A percentile compares a stretch with the other conserved stretches of the same genome.
Conservation (phyloP, 1,139 yeast genomes). For the Suhomyces anneliseae region DNA sequence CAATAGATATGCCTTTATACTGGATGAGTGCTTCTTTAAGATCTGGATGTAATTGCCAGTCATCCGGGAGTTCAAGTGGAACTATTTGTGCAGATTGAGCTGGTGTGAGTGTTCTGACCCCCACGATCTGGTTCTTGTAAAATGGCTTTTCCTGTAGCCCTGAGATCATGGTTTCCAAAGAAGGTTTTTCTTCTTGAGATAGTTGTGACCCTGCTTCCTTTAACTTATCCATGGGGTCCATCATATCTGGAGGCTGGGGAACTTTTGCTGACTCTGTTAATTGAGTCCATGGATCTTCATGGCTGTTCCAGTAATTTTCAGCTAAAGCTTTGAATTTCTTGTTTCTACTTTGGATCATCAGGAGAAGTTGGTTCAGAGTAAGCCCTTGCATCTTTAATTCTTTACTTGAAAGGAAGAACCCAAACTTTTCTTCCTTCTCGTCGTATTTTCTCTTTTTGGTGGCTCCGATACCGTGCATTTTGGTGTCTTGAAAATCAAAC, state of each 20-base stretch:
- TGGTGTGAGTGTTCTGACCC: constrained; percentile 28
- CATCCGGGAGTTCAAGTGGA: constrained; percentile 30
- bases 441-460: constrained; percentile 22
- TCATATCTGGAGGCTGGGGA: constrained; percentile 44
- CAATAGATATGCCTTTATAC: constrained; percentile 46
- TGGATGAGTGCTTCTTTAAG: constrained; percentile 48
- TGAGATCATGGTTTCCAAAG: constrained; percentile 41
- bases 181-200: constrained; percentile 18
- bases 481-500: constrained; percentile 78
- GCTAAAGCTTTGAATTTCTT: constrained; percentile 50
- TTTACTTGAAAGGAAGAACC: constrained; percentile 29
- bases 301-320: constrained; percentile 33
- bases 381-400: constrained; percentile 20
- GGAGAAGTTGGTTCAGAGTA: constrained; percentile 44
- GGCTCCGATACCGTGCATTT: constrained; percentile 40
- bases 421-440: constrained; percentile 9
- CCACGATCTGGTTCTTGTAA: constrained; percentile 63
- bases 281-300: constrained; percentile 15
- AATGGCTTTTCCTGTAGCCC: constrained; percentile 45
- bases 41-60: constrained; percentile 47
- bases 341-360: constrained; percentile 60
- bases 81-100: constrained; percentile 20
- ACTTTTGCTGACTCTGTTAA: constrained; percentile 21
- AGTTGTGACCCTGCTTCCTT: not conserved
- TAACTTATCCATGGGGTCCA: constrained; percentile 40